Evolutionary conservation across 495 filamentous ascomycete genomes (phyloP), one percentile per base, ranked within the genome.

Genomic region (Penicillium diatomitis): DNA sequence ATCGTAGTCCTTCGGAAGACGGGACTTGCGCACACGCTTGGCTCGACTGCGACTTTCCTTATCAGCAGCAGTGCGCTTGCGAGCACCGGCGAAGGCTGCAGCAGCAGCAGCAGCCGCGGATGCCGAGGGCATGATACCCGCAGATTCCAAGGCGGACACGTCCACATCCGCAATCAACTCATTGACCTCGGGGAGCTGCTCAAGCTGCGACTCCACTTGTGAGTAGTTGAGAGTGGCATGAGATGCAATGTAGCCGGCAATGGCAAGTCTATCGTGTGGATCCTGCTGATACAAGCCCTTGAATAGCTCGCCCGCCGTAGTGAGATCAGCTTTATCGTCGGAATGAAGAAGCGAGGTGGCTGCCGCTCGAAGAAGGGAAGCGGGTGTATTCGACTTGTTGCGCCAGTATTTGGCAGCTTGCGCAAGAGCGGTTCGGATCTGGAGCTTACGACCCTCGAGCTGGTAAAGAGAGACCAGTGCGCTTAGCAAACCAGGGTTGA

Each of bases 321-420:
- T 56, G 8, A 89, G 71, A 55, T 95, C 86, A 35, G 81, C 70
- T 2, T 72, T 63, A 38, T 83, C 72, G 2, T 79, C 73, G 2
- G 87, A 95, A 49, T 85, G 77, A 32, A 96, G 80, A 3, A 96
- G 80, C 9, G 86, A 82, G 36, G 80, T 73, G 10, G 84, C 90
- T 3, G 91, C 88, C 41, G 89, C 88, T 32, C 79, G 82, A 45
- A 96, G 76, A 20, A 98, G 79, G 0, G 81, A 70, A 6, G 49
- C 66, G 4, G 76, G 69, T 20, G 74, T 52, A 49, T 78, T 74
- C 8, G 75, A 62, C 51, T 74, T 73, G 33, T 69, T 66, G 20
- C 69, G 74, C 94, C 94, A 97, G 70, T 94, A 84, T 7, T 77
- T 67, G 4, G 88, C 90, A 6, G 92, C 90, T 68, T 86, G 86